Conservation (phyloP, 805 yeast species). For the Yamadazyma kitorensis region DNA sequence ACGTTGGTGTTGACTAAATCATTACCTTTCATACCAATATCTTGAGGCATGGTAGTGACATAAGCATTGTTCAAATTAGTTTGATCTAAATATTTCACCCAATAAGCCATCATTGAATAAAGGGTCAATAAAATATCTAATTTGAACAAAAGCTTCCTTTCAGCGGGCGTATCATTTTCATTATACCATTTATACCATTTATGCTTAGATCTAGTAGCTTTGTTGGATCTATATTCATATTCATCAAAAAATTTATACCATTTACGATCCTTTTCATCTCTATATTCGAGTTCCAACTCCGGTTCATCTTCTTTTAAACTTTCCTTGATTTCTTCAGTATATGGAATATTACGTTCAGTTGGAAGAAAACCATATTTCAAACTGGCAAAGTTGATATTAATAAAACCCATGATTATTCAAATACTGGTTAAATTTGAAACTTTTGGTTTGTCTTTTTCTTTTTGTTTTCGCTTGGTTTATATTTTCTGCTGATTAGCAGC, state of each 20-base stretch:
- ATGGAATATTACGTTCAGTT: conserved; percentile 6
- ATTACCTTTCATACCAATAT: conserved; percentile 55
- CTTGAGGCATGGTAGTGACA: conserved; percentile 60
- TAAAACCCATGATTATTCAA: no score
- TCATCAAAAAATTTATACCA: conserved; percentile 49
- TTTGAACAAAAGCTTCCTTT: conserved; percentile 27
- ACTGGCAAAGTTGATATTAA: no score
- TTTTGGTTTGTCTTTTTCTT: no score
- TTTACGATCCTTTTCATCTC: conserved; percentile 32
- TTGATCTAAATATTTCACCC: conserved; percentile 66
- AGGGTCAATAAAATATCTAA: conserved; percentile 31
- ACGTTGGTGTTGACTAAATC: conserved; percentile 61
- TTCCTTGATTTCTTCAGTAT: conserved; percentile 5
- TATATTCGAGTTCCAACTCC: conserved; percentile 19
- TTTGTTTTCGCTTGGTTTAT: no score
- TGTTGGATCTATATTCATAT: conserved; percentile 53
- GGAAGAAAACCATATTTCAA: conserved; percentile 15
- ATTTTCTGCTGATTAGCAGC: no score
- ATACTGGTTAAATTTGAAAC: no score
- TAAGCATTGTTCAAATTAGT: conserved; percentile 64
- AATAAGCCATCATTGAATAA: conserved; percentile 45
- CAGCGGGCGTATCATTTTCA: conserved; percentile 43
- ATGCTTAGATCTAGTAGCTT: conserved; percentile 23
- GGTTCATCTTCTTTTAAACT: conserved; percentile 4
- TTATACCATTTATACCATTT: conserved; percentile 46